These are phyloP conservation scores for Coniochaeta hoffmannii DNA, from an alignment of 2,329 filamentous ascomycete species.

Conservation along the genomic window DNA sequence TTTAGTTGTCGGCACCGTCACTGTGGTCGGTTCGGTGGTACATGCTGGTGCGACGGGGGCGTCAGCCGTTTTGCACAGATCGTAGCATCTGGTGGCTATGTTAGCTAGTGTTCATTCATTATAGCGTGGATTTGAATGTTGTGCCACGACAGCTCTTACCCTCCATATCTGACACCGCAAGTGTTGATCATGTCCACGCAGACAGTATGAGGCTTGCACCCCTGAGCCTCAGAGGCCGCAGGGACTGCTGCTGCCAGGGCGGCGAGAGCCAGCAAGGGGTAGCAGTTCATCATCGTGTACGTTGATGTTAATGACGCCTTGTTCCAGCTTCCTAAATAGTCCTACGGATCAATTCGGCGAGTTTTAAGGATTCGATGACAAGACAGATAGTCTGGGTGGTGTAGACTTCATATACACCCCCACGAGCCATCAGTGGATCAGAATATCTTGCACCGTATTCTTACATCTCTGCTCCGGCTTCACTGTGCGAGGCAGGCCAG, in stretches of 20 bases:
- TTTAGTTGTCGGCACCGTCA: not conserved
- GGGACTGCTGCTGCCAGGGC: slow-evolving; percentile 4
- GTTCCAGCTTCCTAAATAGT: slow-evolving; percentile 1
- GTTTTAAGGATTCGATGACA: not conserved
- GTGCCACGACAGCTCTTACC: slow-evolving; percentile 5
- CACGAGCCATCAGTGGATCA: not conserved
- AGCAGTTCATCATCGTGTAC: not conserved
- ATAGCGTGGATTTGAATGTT: too few species aligned
- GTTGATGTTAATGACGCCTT: not conserved
- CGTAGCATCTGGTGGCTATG: not conserved
- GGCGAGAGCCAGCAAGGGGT: slow-evolving; percentile 3
- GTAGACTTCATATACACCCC: not conserved
- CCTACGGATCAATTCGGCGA: not conserved
- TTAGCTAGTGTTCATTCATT: not conserved
- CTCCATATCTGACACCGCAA: slow-evolving; percentile 13
- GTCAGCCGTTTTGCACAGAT: not conserved
- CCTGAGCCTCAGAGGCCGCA: not conserved
- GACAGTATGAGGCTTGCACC: slow-evolving; percentile 8
- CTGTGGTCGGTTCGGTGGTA: not conserved
- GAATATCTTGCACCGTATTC: not conserved
- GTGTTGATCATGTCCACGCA: slow-evolving; percentile 12
- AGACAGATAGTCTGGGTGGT: not conserved
- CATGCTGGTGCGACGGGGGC: not conserved
- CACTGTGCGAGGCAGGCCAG: too few species aligned
- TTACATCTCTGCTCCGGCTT: too few species aligned